Conservation (phyloP, 345 rosid genomes). For the Clarkia xantiana region DNA sequence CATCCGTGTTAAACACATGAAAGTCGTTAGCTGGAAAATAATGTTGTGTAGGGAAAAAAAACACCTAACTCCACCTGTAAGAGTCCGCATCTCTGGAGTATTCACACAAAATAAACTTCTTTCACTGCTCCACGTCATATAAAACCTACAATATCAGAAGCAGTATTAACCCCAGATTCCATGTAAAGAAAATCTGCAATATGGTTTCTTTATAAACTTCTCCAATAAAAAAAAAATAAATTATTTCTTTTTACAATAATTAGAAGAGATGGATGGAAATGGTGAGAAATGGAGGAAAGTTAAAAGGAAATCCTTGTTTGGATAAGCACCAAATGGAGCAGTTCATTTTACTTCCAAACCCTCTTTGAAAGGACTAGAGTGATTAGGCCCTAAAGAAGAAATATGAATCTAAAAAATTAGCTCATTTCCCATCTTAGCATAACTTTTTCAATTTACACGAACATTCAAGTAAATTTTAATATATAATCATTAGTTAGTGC, state of each 20-base stretch:
- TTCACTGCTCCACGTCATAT: constrained; percentile 47
- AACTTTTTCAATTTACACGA: constrained; percentile 29
- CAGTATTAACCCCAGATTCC: neutral
- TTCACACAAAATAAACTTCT: constrained; percentile 86
- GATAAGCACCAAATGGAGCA: too few relatives aligned
- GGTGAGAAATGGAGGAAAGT: too few relatives aligned
- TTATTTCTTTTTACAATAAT: too few relatives aligned
- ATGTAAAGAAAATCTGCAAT: neutral
- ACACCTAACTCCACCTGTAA: constrained; percentile 31
- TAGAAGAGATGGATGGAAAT: too few relatives aligned
- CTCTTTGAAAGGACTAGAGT: too few relatives aligned
- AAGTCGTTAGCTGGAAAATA: neutral
- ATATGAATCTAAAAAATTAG: too few relatives aligned
- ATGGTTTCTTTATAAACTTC: neutral
- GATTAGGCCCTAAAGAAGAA: too few relatives aligned
- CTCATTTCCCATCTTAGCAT: constrained; percentile 49
- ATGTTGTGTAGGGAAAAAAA: neutral
- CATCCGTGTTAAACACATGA: neutral
- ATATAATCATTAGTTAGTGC: too few relatives aligned
- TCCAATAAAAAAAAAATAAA: too few relatives aligned
- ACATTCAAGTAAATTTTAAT: neutral
- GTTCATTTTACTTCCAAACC: too few relatives aligned
- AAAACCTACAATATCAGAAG: constrained; percentile 35
- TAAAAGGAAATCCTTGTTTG: too few relatives aligned
- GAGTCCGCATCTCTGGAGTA: constrained; percentile 98